Base-by-base conservation (phyloP, 345 rosid species). In the Gossypioides kirkii region DNA sequence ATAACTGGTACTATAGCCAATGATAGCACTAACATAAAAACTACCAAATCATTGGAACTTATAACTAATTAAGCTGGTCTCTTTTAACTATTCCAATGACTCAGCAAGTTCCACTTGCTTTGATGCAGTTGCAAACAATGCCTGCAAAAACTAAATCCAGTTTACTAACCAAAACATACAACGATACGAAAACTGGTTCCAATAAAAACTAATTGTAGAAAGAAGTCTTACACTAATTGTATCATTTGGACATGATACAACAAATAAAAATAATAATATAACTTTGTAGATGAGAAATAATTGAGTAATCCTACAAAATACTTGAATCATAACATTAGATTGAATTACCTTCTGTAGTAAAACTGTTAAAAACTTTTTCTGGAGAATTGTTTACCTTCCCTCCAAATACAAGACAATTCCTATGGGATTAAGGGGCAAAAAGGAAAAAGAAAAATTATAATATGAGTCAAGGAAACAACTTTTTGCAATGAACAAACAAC, bases 101-200 rank as follows among this genome's bases (percentile, higher is more conserved):
- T 89, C 89, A 9, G 98, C 92, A n/a, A 94, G 93, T 77, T 94
- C 95, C 25, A 90, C 81, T 84, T 94, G 98, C 78, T 88, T 92
- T 54, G 98, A 88, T 26, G 97, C 92, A 23, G 97, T 90, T 52
- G 92, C 90, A 84, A 92, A 70, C 68, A 94, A 87, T 32, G 93
- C 93, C 98, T 94, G 81, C 69, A 69, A 77, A 67, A 58, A 61
- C 14, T 55, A 76, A 74, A 43, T 1, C 32, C 2, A 16, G 53
- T 70, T 82, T 16, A 71, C 59, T 67, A 70, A 14, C 64, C 28
- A 49, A 42, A 14, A 46, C 11, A 2, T 58, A 52, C 10, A 66
- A 65, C 20, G 74, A 17, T 20, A 47, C 5, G 23, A 62, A 41
- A 43, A 52, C 38, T 36, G 23, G 56, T 43, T 59, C 60, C 68